Evolutionary conservation across 148 eudicot species (phyloP).

Genomic region (Pouteria glomerata): DNA sequence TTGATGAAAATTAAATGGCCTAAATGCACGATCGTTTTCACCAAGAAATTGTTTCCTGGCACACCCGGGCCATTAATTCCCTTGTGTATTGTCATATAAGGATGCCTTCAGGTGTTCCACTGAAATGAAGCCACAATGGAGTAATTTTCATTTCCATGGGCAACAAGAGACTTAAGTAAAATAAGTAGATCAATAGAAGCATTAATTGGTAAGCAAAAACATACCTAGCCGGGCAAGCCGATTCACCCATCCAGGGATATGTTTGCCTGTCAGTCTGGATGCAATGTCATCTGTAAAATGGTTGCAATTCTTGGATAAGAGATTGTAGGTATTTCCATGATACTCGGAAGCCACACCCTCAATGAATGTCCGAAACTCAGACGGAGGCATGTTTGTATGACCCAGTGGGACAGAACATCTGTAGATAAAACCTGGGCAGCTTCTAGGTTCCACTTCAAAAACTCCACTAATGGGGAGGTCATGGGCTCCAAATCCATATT

Average conservation of each 20-base stretch:
- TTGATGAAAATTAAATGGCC: not conserved
- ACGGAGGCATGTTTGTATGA: conserved; percentile 45
- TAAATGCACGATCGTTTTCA: not conserved
- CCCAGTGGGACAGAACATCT: conserved; percentile 66
- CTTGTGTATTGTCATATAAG: not conserved
- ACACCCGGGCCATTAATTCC: too few species aligned
- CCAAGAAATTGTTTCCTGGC: not conserved
- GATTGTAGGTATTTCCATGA: conserved; percentile 85
- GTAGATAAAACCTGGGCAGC: conserved; percentile 76
- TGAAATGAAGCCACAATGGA: conserved; percentile 1
- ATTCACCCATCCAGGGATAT: conserved; percentile 90
- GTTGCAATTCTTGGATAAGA: conserved; percentile 79
- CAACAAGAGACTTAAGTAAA: not conserved
- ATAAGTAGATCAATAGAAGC: not conserved
- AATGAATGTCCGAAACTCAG: conserved; percentile 60
- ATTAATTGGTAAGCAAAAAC: not conserved
- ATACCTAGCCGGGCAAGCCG: conserved; percentile 76
- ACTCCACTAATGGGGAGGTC: conserved; percentile 76
- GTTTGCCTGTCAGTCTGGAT: conserved; percentile 51
- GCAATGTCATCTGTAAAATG: conserved; percentile 77
- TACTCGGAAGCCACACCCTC: conserved; percentile 68
- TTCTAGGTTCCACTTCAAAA: conserved; percentile 81
- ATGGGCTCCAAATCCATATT: conserved; percentile 91
- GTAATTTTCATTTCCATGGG: not conserved
- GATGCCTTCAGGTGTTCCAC: not conserved